Conservation (phyloP, 208 protist genomes). For the Crithidia sp. region DNA sequence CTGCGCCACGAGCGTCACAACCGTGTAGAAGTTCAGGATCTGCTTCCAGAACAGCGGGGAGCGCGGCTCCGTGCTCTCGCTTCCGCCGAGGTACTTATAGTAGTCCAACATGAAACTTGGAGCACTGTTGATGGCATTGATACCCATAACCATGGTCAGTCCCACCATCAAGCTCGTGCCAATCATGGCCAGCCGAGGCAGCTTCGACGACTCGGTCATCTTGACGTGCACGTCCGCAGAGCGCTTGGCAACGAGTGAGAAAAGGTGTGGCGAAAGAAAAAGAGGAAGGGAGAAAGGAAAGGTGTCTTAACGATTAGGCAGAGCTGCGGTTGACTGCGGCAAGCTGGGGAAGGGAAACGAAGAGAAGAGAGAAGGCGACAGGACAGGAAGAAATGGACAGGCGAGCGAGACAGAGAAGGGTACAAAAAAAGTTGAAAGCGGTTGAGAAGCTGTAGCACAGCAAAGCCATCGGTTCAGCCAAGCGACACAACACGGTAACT, state of each 20-base stretch:
- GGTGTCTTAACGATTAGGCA: too few species aligned
- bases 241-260: background rate
- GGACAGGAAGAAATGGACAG: too few species aligned
- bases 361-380: too few species aligned
- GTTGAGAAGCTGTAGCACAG: too few species aligned
- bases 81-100: conserved; percentile 70
- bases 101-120: conserved; percentile 88
- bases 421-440: too few species aligned
- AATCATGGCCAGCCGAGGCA: conserved; percentile 53
- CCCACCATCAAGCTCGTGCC: conserved; percentile 81
- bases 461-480: too few species aligned
- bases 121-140: conserved; percentile 87
- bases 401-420: too few species aligned
- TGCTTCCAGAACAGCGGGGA: conserved; percentile 67
- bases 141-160: conserved; percentile 87
- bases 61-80: conserved; percentile 34
- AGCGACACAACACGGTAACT: too few species aligned
- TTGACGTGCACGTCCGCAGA: conserved; percentile 22
- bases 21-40: conserved; percentile 81
- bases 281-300: conserved; percentile 23
- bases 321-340: too few species aligned
- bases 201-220: conserved; percentile 13
- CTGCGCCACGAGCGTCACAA: conserved; percentile 80
- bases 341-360: too few species aligned
- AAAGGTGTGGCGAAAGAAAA: conserved; percentile 12